A percentile compares a stretch with the other conserved stretches of the same genome.
These are phyloP conservation scores for Chalaropsis ovoidea DNA, from an alignment of 2,329 filamentous ascomycete species.

Conservation along the genomic window DNA sequence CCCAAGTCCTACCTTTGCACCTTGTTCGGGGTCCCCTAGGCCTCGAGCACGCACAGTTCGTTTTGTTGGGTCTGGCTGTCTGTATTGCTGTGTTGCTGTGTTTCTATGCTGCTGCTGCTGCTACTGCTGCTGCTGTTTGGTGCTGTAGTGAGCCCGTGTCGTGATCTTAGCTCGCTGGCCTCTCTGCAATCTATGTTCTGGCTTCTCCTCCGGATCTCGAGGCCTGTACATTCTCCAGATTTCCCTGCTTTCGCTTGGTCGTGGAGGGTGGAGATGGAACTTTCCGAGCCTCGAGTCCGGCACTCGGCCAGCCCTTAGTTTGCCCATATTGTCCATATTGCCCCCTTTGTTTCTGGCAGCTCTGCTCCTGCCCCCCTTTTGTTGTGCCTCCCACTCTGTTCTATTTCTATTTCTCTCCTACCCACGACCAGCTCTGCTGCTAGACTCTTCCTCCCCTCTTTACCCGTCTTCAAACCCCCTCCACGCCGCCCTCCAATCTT, in stretches of 20 bases:
- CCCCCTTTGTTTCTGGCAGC: neutral
- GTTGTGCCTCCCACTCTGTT: neutral
- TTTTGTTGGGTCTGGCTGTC: neutral
- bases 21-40: constrained; percentile 5
- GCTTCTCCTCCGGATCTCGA: neutral
- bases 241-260: neutral
- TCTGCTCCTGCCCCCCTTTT: neutral
- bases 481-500: neutral
- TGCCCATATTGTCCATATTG: no score
- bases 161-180: neutral
- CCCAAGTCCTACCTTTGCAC: neutral
- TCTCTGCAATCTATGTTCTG: neutral
- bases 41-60: neutral
- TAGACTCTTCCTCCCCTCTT: constrained; percentile 18
- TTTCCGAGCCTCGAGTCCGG: neutral
- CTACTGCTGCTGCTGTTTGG: neutral
- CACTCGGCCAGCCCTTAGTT: no score
- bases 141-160: neutral
- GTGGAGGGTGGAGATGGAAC: neutral
- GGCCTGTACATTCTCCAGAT: neutral
- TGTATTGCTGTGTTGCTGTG: no score
- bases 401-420: constrained; percentile 15
- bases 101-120: no score
- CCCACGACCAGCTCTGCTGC: neutral
- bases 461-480: constrained; percentile 25